Evolutionary conservation across 768 basidiomycete genomes (phyloP).

Genomic region (Boletus subparvulus): DNA sequence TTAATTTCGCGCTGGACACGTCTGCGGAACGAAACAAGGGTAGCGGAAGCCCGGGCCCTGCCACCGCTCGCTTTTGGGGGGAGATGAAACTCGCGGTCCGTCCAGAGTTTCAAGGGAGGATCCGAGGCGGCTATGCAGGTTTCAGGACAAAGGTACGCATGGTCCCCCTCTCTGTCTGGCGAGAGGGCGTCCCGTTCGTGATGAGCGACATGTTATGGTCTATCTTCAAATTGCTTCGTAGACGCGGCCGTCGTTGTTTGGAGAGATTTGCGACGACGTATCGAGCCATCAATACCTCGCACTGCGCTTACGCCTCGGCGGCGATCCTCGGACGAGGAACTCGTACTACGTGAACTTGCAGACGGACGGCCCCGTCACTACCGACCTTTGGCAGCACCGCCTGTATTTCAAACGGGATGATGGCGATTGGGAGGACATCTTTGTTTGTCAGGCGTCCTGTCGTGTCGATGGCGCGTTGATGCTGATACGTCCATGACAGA

Average conservation of each 20-base stretch:
- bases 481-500: constrained; percentile 41
- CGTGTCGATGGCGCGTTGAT: not conserved
- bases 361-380: constrained; percentile 76
- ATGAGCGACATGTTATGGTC: constrained; percentile 18
- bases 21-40: constrained; percentile 44
- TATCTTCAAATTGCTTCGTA: constrained; percentile 25
- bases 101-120: constrained; percentile 60
- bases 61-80: constrained; percentile 77
- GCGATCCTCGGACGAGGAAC: constrained; percentile 70
- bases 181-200: not conserved
- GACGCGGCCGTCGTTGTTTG: constrained; percentile 82
- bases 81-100: constrained; percentile 71
- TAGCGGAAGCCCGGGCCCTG: constrained; percentile 46
- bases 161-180: not conserved
- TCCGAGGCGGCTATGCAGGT: constrained; percentile 87
- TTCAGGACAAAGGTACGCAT: constrained; percentile 77
- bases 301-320: constrained; percentile 74
- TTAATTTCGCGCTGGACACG: constrained; percentile 69
- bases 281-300: constrained; percentile 79
- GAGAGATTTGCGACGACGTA: constrained; percentile 81
- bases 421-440: constrained; percentile 78
- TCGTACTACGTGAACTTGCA: constrained; percentile 95
- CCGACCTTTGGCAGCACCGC: constrained; percentile 93
- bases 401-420: constrained; percentile 72
- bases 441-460: constrained; percentile 50